These are phyloP conservation scores for Globomyces pollinis-pini DNA, from an alignment of 192 early-diverging fungal species.

Conservation along the genomic window DNA sequence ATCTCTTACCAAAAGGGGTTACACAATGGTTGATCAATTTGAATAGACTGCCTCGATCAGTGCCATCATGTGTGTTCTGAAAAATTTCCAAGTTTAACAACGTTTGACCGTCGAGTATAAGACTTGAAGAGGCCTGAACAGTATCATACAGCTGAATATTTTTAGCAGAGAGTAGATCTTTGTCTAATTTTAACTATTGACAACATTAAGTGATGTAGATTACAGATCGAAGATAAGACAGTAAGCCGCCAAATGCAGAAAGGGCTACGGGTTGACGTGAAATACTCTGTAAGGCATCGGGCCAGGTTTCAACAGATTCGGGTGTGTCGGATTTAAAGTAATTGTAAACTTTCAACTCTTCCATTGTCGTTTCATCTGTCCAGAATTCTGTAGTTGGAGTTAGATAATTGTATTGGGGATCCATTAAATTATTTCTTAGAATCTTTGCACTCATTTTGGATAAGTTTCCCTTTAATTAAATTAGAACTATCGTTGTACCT, in stretches of 20 bases:
- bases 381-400: conserved; percentile 69
- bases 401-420: conserved; percentile 57
- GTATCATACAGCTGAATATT: conserved; percentile 85
- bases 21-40: conserved; percentile 74
- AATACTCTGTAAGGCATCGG: conserved; percentile 12
- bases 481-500: conserved; percentile 70
- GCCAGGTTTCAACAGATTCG: conserved; percentile 13
- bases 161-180: conserved; percentile 69
- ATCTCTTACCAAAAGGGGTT: conserved; percentile 76
- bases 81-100: conserved; percentile 90
- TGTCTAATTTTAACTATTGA: conserved; percentile 72
- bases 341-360: conserved; percentile 48
- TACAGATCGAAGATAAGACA: conserved; percentile 81
- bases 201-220: conserved; percentile 18
- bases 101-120: conserved; percentile 90
- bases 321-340: conserved; percentile 42
- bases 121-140: conserved; percentile 59
- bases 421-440: conserved; percentile 51
- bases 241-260: conserved; percentile 63
- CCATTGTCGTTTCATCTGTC: conserved; percentile 39
- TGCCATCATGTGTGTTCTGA: conserved; percentile 67
- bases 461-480: conserved; percentile 63
- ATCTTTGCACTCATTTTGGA: conserved; percentile 46
- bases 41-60: conserved; percentile 72
- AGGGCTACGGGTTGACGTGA: conserved; percentile 29